phyloP scores from a whole-genome alignment of 306 rosid species.

The Vigna hirtella region DNA sequence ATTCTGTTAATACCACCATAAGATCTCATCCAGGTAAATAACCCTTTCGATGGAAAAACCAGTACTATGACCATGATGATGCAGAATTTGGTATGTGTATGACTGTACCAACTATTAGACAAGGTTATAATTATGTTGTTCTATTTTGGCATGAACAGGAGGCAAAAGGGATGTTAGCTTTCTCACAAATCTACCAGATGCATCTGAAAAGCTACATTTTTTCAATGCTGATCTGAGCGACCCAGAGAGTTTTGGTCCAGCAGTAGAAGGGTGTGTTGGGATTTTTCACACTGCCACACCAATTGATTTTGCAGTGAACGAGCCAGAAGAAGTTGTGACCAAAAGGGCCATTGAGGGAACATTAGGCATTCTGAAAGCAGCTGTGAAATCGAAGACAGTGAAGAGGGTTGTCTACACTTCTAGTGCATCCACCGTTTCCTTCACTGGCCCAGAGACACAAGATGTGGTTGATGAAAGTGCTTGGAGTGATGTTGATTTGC shows the following conservation, averaged over 20 bases:
- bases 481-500: constrained; percentile 64
- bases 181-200: constrained; percentile 64
- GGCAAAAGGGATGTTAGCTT: constrained; percentile 47
- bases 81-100: not conserved
- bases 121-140: not conserved
- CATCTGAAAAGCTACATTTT: constrained; percentile 57
- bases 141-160: constrained; percentile 18
- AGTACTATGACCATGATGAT: not conserved
- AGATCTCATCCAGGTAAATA: constrained; percentile 52
- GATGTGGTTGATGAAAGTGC: constrained; percentile 56
- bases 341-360: constrained; percentile 57
- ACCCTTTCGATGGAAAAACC: not conserved
- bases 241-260: constrained; percentile 59
- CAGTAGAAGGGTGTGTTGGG: constrained; percentile 64
- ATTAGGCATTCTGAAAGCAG: constrained; percentile 57
- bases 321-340: constrained; percentile 54
- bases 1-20: constrained; percentile 56
- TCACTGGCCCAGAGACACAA: not conserved
- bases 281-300: constrained; percentile 67
- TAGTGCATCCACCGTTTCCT: constrained; percentile 47
- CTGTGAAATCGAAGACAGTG: constrained; percentile 55
- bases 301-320: constrained; percentile 45
- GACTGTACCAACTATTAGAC: not conserved
- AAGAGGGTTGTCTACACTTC: constrained; percentile 73
- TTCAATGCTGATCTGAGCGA: constrained; percentile 63